phyloP scores from a whole-genome alignment of 352 stramenopile genomes.

The Phytophthora fragariaefolia region DNA sequence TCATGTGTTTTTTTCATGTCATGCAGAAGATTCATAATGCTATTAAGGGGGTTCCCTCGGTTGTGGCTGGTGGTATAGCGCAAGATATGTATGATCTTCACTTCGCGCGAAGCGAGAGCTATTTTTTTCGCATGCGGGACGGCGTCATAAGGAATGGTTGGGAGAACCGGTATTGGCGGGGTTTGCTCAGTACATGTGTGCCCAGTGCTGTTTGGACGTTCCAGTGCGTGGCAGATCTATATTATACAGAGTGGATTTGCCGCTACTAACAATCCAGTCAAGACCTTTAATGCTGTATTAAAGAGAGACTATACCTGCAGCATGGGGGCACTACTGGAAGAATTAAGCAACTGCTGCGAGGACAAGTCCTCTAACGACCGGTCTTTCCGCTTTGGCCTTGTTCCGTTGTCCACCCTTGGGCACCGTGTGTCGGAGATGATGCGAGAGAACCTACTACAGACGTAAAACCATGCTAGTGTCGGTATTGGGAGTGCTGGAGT shows the following conservation, averaged over 20 bases:
- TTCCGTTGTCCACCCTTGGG: background rate
- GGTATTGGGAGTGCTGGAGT: background rate
- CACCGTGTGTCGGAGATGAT: background rate
- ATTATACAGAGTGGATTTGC: conserved; percentile 12
- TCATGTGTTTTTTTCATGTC: conserved; percentile 30
- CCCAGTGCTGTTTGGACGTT: background rate
- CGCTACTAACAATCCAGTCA: conserved; percentile 29
- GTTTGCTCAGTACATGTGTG: too few relatives aligned
- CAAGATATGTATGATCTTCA: conserved; percentile 33
- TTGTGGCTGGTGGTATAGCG: background rate
- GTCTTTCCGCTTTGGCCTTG: background rate
- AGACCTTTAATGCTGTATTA: conserved; percentile 29
- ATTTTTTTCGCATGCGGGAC: too few relatives aligned
- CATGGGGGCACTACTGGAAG: conserved; percentile 3
- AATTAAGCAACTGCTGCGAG: conserved; percentile 4
- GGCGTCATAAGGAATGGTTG: too few relatives aligned
- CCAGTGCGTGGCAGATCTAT: conserved; percentile 24
- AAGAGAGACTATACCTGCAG: conserved; percentile 26
- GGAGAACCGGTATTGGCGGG: too few relatives aligned
- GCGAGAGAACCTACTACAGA: too few relatives aligned
- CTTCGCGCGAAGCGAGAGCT: too few relatives aligned
- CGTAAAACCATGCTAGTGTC: background rate
- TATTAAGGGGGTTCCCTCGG: conserved; percentile 7
- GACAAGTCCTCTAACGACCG: background rate
- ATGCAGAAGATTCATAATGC: conserved; percentile 22